Evolutionary conservation across 306 rosid species (phyloP).

Genomic region (Cotoneaster glaucophyllus): DNA sequence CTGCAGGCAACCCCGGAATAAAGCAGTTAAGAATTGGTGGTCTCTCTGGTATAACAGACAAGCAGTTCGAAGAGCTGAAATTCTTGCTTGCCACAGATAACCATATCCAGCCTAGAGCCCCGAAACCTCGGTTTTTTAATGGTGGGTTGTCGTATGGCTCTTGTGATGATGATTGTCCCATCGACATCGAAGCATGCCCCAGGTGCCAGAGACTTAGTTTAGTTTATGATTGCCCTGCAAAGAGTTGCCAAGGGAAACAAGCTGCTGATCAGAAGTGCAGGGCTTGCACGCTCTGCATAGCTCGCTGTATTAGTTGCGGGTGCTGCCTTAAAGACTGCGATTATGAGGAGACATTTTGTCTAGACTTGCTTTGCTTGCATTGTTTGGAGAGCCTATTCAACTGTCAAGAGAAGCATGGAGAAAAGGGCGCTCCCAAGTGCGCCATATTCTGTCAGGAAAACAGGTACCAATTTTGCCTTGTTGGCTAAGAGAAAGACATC

Average conservation of each 20-base stretch:
- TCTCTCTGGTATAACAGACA: constrained; percentile 25
- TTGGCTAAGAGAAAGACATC: constrained; percentile 27
- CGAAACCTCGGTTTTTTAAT: constrained; percentile 41
- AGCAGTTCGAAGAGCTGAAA: constrained; percentile 45
- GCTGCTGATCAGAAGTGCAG: constrained; percentile 38
- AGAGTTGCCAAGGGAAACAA: constrained; percentile 40
- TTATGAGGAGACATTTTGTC: constrained; percentile 45
- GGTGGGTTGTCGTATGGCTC: constrained; percentile 22
- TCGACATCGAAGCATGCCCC: constrained; percentile 55
- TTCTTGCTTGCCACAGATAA: constrained; percentile 32
- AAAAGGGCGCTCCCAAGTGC: constrained; percentile 21
- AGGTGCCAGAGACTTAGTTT: constrained; percentile 37
- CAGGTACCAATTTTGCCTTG: constrained; percentile 31
- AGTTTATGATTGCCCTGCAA: constrained; percentile 60
- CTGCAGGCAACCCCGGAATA: constrained; percentile 34
- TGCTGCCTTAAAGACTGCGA: constrained; percentile 40
- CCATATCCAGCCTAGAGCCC: constrained; percentile 17
- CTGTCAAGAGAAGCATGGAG: constrained; percentile 20
- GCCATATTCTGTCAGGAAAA: constrained; percentile 26
- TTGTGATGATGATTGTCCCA: constrained; percentile 38
- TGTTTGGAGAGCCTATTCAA: constrained; percentile 35
- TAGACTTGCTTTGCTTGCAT: constrained; percentile 38
- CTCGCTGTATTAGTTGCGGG: constrained; percentile 47
- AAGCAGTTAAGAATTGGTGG: constrained; percentile 42
- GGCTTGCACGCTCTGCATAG: constrained; percentile 46